These are phyloP conservation scores for Sparassis latifolia DNA, from an alignment of 1,284 basidiomycete genomes.

Conservation along the genomic window DNA sequence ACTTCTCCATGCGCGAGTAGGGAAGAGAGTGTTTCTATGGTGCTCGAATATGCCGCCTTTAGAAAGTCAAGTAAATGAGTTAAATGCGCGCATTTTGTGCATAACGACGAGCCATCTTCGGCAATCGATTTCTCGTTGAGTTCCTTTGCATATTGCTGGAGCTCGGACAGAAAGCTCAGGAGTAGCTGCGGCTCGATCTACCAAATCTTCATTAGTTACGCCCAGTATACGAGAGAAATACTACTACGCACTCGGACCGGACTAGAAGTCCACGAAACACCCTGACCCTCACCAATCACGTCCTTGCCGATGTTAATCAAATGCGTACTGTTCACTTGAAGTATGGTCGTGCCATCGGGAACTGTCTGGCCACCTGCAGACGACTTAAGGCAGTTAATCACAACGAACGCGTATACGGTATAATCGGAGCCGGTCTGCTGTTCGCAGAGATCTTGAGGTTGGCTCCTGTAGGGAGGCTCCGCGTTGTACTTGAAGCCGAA, in stretches of 20 bases:
- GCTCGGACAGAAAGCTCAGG: conserved; percentile 42
- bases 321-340: conserved; percentile 50
- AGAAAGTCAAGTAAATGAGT: conserved; percentile 42
- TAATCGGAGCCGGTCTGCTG: no score
- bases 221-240: no score
- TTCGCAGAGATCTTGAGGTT: no score
- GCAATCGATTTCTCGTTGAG: conserved; percentile 32
- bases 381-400: conserved; percentile 24
- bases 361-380: conserved; percentile 14
- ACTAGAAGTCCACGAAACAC: conserved; percentile 51
- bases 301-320: conserved; percentile 48
- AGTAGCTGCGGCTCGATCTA: conserved; percentile 51
- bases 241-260: conserved; percentile 42
- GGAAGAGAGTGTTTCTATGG: conserved; percentile 37
- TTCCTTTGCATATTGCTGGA: conserved; percentile 35
- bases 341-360: conserved; percentile 20
- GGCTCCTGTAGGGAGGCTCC: no score
- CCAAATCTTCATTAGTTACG: background rate
- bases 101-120: conserved; percentile 28
- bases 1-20: conserved; percentile 48
- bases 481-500: conserved; percentile 20
- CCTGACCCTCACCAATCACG: conserved; percentile 46
- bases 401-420: conserved; percentile 23
- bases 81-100: conserved; percentile 31
- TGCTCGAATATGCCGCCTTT: conserved; percentile 39